Percentiles rank a stretch among this genome's conserved stretches.
phyloP scores from a whole-genome alignment of 108 stramenopile genomes.

The Nitzschia putrida region DNA sequence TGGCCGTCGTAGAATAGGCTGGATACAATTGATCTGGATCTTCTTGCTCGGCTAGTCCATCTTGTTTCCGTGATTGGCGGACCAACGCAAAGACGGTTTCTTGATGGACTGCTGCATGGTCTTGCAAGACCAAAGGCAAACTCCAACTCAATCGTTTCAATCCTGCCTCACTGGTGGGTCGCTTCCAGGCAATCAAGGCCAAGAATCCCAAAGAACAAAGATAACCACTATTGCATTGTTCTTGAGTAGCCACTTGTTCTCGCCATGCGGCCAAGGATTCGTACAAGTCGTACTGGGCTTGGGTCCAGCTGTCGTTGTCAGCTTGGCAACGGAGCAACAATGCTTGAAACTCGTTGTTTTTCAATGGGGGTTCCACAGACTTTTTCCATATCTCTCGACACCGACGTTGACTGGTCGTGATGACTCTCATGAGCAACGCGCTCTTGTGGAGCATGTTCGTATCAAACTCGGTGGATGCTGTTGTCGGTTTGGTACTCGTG shows the following conservation, averaged over 20 bases:
- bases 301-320: conserved; percentile 45
- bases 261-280: conserved; percentile 62
- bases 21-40: conserved; percentile 10
- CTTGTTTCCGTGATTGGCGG: conserved; percentile 16
- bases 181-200: conserved; percentile 50
- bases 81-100: conserved; percentile 21
- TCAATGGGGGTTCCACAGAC: conserved; percentile 40
- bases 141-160: conserved; percentile 15
- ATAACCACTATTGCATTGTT: conserved; percentile 37
- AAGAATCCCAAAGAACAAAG: conserved; percentile 70
- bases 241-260: conserved; percentile 38
- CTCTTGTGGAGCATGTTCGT: conserved; percentile 60
- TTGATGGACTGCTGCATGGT: neutral
- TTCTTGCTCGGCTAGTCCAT: conserved; percentile 12
- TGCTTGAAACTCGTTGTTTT: conserved; percentile 34
- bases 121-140: conserved; percentile 18
- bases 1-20: neutral
- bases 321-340: conserved; percentile 42
- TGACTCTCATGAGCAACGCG: conserved; percentile 54
- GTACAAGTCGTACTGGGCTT: conserved; percentile 59
- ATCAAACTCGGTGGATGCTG: neutral
- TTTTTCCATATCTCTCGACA: conserved; percentile 66
- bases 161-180: conserved; percentile 35
- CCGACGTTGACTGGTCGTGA: conserved; percentile 64
- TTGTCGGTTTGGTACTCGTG: neutral